Conservation (phyloP, 768 basidiomycete species). For the Piloderma croceum region DNA sequence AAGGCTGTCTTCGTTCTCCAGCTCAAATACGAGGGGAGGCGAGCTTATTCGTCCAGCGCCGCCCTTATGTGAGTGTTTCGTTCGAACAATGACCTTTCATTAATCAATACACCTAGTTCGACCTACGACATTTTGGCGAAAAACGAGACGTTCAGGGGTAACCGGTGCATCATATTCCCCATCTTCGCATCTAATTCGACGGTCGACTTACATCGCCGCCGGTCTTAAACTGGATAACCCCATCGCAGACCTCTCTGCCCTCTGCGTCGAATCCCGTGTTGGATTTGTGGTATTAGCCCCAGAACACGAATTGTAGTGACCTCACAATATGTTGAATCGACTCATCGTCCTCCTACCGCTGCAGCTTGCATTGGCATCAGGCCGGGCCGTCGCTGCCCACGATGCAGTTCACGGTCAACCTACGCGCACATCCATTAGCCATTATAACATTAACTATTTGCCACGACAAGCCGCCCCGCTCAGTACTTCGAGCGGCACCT, state of each 20-base stretch:
- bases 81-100: constrained; percentile 3
- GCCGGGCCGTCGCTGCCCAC: no score
- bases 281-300: constrained; percentile 41
- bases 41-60: constrained; percentile 58
- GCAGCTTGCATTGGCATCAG: background rate
- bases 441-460: constrained; percentile 10
- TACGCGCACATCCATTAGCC: background rate
- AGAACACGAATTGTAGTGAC: constrained; percentile 29
- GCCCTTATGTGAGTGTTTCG: constrained; percentile 49
- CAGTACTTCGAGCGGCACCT: no score
- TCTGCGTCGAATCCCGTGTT: constrained; percentile 56
- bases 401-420: no score
- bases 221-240: constrained; percentile 65
- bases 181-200: constrained; percentile 64
- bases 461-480: no score
- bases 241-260: constrained; percentile 52
- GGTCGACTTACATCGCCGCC: constrained; percentile 75
- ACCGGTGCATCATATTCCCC: constrained; percentile 68
- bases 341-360: background rate
- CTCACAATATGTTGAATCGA: constrained; percentile 3
- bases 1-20: constrained; percentile 3
- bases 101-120: constrained; percentile 43
- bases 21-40: constrained; percentile 29
- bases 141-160: constrained; percentile 66
- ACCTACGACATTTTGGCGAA: constrained; percentile 80